Evolutionary conservation across 2,329 filamentous ascomycete species (phyloP).

Genomic region (Alternaria tenuissima): DNA sequence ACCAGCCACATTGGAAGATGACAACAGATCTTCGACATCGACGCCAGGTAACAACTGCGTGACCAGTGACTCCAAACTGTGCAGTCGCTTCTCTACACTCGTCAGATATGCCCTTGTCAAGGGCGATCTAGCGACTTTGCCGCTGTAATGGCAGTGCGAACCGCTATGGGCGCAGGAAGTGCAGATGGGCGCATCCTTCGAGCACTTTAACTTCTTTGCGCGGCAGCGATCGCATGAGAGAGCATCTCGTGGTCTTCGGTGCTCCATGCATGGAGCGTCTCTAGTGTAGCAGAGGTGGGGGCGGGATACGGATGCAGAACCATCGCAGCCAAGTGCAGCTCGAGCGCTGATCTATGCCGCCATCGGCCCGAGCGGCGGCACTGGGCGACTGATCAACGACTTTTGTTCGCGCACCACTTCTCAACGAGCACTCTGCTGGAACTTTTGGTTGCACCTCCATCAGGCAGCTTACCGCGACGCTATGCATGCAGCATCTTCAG

Average conservation of each 20-base stretch:
- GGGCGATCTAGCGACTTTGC: slow-evolving; percentile 34
- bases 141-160: slow-evolving; percentile 34
- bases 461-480: not conserved
- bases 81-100: slow-evolving; percentile 32
- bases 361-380: slow-evolving; percentile 8
- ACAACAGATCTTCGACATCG: slow-evolving; percentile 30
- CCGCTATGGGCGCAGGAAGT: slow-evolving; percentile 30
- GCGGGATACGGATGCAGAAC: slow-evolving; percentile 15
- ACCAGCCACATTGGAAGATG: slow-evolving; percentile 22
- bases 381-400: not conserved
- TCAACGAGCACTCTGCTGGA: not conserved
- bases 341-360: slow-evolving; percentile 9
- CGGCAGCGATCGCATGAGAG: slow-evolving; percentile 36
- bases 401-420: not conserved
- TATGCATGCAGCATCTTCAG: slow-evolving; percentile 1
- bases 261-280: slow-evolving; percentile 31
- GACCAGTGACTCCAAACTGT: slow-evolving; percentile 28
- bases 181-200: slow-evolving; percentile 34
- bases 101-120: slow-evolving; percentile 37
- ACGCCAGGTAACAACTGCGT: slow-evolving; percentile 32
- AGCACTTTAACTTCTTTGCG: slow-evolving; percentile 40
- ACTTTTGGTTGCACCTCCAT: not conserved
- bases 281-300: slow-evolving; percentile 18
- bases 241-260: slow-evolving; percentile 28
- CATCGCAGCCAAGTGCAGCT: slow-evolving; percentile 6